A percentile compares a stretch with the other conserved stretches of the same genome.
phyloP scores from a whole-genome alignment of 768 basidiomycete species.

The Leccinum subgranulosum region DNA sequence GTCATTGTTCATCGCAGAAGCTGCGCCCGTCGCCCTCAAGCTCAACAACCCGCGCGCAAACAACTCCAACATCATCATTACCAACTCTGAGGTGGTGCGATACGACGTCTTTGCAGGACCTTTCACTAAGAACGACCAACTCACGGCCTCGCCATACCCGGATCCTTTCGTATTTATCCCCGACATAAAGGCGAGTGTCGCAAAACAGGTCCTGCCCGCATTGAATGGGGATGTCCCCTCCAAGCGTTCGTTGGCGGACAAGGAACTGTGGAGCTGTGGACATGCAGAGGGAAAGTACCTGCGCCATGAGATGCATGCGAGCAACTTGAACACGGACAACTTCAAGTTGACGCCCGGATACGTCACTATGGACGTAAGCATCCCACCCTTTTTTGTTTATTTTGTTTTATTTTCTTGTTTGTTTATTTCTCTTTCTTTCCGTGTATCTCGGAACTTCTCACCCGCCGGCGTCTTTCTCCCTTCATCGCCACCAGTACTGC shows the following conservation, averaged over 20 bases:
- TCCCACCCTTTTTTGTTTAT: too few relatives aligned
- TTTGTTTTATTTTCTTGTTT: background rate
- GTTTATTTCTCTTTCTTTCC: too few relatives aligned
- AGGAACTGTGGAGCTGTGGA: background rate
- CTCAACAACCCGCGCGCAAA: conserved; percentile 60
- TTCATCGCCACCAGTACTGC: conserved; percentile 44
- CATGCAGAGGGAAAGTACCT: background rate
- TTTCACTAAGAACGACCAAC: conserved; percentile 80
- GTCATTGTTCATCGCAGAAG: conserved; percentile 52
- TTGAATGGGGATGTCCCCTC: conserved; percentile 40
- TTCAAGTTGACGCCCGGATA: conserved; percentile 25
- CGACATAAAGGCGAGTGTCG: conserved; percentile 47
- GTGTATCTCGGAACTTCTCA: background rate
- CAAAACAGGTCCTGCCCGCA: conserved; percentile 48
- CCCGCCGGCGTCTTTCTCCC: background rate
- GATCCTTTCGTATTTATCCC: conserved; percentile 64
- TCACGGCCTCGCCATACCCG: conserved; percentile 68
- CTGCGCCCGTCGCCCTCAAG: conserved; percentile 53
- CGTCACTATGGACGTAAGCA: background rate
- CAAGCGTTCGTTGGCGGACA: conserved; percentile 7
- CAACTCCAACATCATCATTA: conserved; percentile 61
- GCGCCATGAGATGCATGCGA: conserved; percentile 21
- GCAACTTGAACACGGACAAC: conserved; percentile 40
- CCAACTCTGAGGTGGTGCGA: conserved; percentile 61
- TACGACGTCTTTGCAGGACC: conserved; percentile 65